phyloP scores from a whole-genome alignment of 2,329 filamentous ascomycete genomes.

The Rachicladosporium sp. region DNA sequence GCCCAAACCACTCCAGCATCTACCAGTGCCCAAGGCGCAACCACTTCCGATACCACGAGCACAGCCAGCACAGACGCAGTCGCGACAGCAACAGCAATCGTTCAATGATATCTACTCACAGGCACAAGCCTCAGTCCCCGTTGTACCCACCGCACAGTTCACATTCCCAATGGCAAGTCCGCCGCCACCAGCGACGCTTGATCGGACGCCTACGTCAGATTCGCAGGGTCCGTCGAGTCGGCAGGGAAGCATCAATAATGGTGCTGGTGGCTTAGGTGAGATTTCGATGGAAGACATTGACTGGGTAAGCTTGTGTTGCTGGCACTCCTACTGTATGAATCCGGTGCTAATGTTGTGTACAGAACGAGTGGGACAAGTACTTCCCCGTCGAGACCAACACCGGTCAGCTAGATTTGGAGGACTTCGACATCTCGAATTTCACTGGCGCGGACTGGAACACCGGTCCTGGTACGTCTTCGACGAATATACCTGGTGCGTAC shows the following conservation, averaged over 20 bases:
- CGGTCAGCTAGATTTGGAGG: conserved; percentile 21
- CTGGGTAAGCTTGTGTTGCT: conserved; percentile 41
- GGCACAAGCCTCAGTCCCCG: too few species aligned
- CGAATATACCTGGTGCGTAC: too few species aligned
- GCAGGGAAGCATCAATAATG: background rate
- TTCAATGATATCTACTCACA: too few species aligned
- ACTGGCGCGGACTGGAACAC: conserved; percentile 10
- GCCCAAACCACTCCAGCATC: too few species aligned
- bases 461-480: too few species aligned
- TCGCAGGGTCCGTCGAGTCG: background rate
- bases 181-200: background rate
- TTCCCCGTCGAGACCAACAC: conserved; percentile 27
- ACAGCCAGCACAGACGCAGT: too few species aligned
- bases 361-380: conserved; percentile 37
- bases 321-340: too few species aligned
- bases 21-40: too few species aligned
- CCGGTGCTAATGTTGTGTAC: background rate
- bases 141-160: too few species aligned
- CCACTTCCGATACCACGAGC: too few species aligned
- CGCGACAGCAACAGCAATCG: too few species aligned
- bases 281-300: conserved; percentile 44
- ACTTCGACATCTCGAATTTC: conserved; percentile 24
- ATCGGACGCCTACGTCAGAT: background rate
- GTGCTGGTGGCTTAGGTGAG: conserved; percentile 18
- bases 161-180: too few species aligned